A percentile compares a stretch with the other conserved stretches of the same genome.
Evolutionary conservation across 2,329 filamentous ascomycete genomes (phyloP).

Genomic region (Epichloe bromicola): DNA sequence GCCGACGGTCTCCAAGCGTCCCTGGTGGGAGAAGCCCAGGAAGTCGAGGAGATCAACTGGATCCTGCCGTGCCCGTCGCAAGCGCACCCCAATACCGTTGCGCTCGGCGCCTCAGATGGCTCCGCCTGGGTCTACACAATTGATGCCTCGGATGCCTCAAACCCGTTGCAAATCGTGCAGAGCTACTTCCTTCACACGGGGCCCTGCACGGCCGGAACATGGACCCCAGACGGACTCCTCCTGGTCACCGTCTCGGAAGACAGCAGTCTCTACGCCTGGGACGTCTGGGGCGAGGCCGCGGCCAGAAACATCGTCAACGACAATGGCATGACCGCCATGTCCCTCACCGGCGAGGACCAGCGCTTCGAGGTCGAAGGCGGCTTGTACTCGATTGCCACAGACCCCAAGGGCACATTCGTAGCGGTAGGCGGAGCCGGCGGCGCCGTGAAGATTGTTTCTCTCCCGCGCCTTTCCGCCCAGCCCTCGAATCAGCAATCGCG

Average conservation of each 20-base stretch:
- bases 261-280: slow-evolving; percentile 79
- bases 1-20: slow-evolving; percentile 34
- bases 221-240: slow-evolving; percentile 77
- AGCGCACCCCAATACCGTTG: slow-evolving; percentile 64
- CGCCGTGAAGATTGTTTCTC: slow-evolving; percentile 68
- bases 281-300: slow-evolving; percentile 71
- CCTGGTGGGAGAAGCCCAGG: slow-evolving; percentile 65
- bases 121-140: slow-evolving; percentile 95
- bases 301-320: slow-evolving; percentile 36
- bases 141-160: slow-evolving; percentile 45
- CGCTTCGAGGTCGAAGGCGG: slow-evolving; percentile 87
- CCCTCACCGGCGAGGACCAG: slow-evolving; percentile 68
- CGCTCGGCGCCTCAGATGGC: slow-evolving; percentile 79
- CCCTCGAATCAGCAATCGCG: slow-evolving; percentile 6
- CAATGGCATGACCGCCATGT: slow-evolving; percentile 55
- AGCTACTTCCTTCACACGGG: slow-evolving; percentile 85
- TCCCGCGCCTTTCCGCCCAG: slow-evolving; percentile 48
- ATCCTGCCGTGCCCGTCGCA: slow-evolving; percentile 60
- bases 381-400: slow-evolving; percentile 74
- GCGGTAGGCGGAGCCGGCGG: slow-evolving; percentile 83
- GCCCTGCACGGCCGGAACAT: slow-evolving; percentile 77
- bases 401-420: slow-evolving; percentile 65
- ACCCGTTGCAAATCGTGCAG: slow-evolving; percentile 68
- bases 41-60: slow-evolving; percentile 96
- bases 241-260: slow-evolving; percentile 86